Base-by-base conservation (phyloP, 2,329 filamentous ascomycete genomes). In the Aplosporella prunicola region DNA sequence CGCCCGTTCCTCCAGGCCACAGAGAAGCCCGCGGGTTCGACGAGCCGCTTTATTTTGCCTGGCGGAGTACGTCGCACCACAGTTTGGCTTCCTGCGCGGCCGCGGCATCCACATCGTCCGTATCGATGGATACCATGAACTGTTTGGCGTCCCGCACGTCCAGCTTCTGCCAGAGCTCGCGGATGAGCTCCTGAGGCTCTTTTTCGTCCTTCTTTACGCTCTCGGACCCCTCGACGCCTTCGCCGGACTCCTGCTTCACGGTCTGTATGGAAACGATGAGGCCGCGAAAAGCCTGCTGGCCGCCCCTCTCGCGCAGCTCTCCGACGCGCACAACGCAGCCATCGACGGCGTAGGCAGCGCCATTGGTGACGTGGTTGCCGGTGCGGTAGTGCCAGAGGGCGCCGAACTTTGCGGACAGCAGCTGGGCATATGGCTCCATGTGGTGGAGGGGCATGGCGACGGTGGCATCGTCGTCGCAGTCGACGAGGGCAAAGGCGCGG, bases 401-500 rank as follows among this genome's bases (percentile, higher is more conserved):
- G 20, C 31, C 39, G 22, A 45, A 40, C n/a, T 45, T 45, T 10
- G 29, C 24, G 15, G 20, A 38, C 18, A 47, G 29, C 11, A 47
- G 35, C 15, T 22, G 30, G 20, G 30, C 31, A 31, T 35, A 45
- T 11, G 25, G 17, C n/a, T 41, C 39, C 29, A 36, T 26, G 22
- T 47, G 45, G 13, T 20, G 20, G 20, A 16, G 16, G 16, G 43
- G 45, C 10, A 47, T 41, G 11, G 45, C 39, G 9, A 47, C 24
- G 9, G 35, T 39, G 14, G 27, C 24, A 5, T 24, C 6, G n/a
- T 35, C 20, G 6, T 25, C 24, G 13, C 40, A 31, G 10, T 20
- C 10, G n/a, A 36, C 34, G 24, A 33, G 32, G 16, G 43, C 20
- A 25, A 43, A 42, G 17, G 40, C 42, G 22, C 26, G 22, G 9